Base-by-base conservation (phyloP, 2,329 filamentous ascomycete species). In the Immersiporthe knoxdaviesiana region DNA sequence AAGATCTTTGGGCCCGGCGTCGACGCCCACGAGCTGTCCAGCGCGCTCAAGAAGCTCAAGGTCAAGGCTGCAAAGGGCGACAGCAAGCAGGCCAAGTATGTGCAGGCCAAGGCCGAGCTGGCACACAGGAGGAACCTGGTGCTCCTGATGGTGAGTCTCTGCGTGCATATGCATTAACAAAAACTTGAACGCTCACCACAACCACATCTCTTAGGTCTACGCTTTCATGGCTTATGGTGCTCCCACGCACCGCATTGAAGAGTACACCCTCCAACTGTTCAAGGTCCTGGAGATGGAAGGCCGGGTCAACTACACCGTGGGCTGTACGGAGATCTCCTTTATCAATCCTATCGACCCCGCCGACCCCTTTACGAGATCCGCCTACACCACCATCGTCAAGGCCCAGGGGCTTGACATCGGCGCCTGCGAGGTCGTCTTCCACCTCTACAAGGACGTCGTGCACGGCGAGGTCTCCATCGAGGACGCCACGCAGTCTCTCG, bases 381-480 rank as follows among this genome's bases (percentile, higher is more conserved):
- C 71, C 3, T 72, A 72, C 37, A 72, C 71, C 4, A 72, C 71
- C 52, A 52, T 72, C 18, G 71, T 72, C 54, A 72, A 72, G 30
- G 71, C 71, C 5, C 66, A 70, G 27, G 71, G 71, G 6, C 71
- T 72, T n/a, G 71, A 72, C 30, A 69, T 72, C 50, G 71, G 71
- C 16, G 66, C 71, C 10, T 72, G 71, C 58, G 71, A 72, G 65
- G 56, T 60, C 2, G 44, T 66, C 21, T 72, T 72, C 63, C 71
- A 63, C n/a, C 58, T 72, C 18, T 72, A 71, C 67, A 72, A 69
- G 52, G 58, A 65, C 37, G 71, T 72, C n/a, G 69, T 72, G 14
- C 69, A 69, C 37, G 69, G 69, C 11, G 50, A 65, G 10, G 65
- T 71, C 14, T 64, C 67, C 30, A 30, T 71, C 32, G 69, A 72